Evolutionary conservation across 306 rosid genomes (phyloP).

Genomic region (Glycine latifolia): DNA sequence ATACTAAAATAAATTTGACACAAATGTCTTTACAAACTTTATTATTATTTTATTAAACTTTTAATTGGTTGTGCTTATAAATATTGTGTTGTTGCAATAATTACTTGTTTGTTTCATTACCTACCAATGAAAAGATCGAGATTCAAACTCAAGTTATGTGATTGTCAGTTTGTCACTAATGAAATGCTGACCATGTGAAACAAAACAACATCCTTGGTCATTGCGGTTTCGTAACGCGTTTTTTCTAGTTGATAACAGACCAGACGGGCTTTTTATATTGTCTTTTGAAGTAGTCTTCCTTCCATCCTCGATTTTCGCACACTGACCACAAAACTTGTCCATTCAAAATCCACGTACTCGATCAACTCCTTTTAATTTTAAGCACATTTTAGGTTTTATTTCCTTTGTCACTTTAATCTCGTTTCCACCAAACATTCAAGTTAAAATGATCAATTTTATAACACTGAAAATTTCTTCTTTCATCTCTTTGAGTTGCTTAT

Average conservation of each 20-base stretch:
- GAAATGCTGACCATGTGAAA: constrained; percentile 16
- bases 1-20: background rate
- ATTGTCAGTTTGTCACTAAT: constrained; percentile 4
- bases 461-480: background rate
- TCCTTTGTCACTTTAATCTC: constrained; percentile 1
- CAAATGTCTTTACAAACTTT: background rate
- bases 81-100: background rate
- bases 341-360: constrained; percentile 38
- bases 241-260: constrained; percentile 52
- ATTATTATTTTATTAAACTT: background rate
- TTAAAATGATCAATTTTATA: background rate
- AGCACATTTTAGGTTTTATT: constrained; percentile 4
- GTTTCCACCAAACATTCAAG: background rate
- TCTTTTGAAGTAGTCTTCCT: constrained; percentile 40
- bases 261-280: constrained; percentile 46
- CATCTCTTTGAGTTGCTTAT: background rate
- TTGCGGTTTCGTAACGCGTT: constrained; percentile 39
- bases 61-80: background rate
- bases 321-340: constrained; percentile 45
- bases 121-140: background rate
- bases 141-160: constrained; percentile 33
- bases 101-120: too few species aligned
- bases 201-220: constrained; percentile 3
- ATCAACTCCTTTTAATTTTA: background rate
- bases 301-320: constrained; percentile 48